Evolutionary conservation across 352 stramenopile species (phyloP), one percentile per base, ranked within the genome.

Genomic region (Pythium dissimile): DNA sequence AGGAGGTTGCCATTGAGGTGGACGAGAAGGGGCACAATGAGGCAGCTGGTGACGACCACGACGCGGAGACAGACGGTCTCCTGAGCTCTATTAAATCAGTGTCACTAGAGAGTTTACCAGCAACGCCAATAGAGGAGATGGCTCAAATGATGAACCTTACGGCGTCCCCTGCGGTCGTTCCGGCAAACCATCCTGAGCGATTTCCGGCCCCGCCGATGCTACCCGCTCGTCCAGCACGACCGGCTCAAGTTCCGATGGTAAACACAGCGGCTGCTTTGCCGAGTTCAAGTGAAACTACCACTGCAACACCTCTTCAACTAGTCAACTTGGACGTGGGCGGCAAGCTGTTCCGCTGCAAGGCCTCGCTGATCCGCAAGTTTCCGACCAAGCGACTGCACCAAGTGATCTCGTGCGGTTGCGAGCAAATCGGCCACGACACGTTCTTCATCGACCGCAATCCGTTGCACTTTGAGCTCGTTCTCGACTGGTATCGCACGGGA

Each of bases 361-460:
- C 77, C 38, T 77, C 68, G 27, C 66, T 89, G 26, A 75, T 89
- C 35, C 66, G 67, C 35, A 85, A 82, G 48, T 77, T 73, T 42
- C 79, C 82, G 5, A 44, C 57, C n/a, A 88, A 88, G 43, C 66
- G 79, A 32, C 66, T 92, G 11, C 59, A 80, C 38, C 79, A 80
- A 35, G 67, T 92, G 13, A 73, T 88, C 41, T 72, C 53, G 3
- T 88, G 82, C 38, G 68, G 73, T 7, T 89, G 77, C 34, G 77
- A 77, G 53, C 55, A 68, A 45, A 56, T 84, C 63, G 32, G 65
- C 62, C 31, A 34, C 21, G 66, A 76, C 20, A 77, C 77, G 9
- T 84, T 86, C 60, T 89, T 80, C 39, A 84, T 92, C 32, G 79
- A 92, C 50, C 75, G 82, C 28, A 92, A 88, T 48, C 77, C 82